These are phyloP conservation scores for Apiosordaria backusii DNA, from an alignment of 495 filamentous ascomycete species.

Conservation along the genomic window DNA sequence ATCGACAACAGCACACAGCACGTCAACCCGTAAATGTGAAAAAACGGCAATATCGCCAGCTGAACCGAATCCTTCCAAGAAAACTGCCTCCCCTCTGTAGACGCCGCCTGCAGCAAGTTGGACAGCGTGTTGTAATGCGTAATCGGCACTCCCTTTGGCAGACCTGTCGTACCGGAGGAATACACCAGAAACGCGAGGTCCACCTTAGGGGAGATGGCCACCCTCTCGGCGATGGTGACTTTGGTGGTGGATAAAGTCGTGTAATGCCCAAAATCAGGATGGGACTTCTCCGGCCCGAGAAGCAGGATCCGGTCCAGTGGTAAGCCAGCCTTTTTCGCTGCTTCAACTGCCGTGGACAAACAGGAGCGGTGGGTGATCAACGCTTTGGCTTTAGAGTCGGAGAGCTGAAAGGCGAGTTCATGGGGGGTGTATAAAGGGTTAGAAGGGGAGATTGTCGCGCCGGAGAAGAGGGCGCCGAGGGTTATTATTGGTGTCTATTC, in stretches of 20 bases:
- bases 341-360: slow-evolving; percentile 59
- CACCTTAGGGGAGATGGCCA: slow-evolving; percentile 41
- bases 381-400: slow-evolving; percentile 72
- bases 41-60: slow-evolving; percentile 84
- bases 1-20: slow-evolving; percentile 43
- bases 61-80: slow-evolving; percentile 59
- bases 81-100: slow-evolving; percentile 58
- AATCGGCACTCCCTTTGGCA: slow-evolving; percentile 92
- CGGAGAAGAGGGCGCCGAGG: slow-evolving; percentile 82
- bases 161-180: slow-evolving; percentile 83
- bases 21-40: slow-evolving; percentile 71
- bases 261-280: slow-evolving; percentile 68
- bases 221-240: slow-evolving; percentile 12
- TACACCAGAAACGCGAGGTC: slow-evolving; percentile 73
- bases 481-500: slow-evolving; percentile 62
- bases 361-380: slow-evolving; percentile 65
- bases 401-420: slow-evolving; percentile 84
- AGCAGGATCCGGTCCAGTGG: slow-evolving; percentile 65
- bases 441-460: slow-evolving; percentile 74
- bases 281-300: slow-evolving; percentile 70
- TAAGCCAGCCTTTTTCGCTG: slow-evolving; percentile 66
- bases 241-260: slow-evolving; percentile 53
- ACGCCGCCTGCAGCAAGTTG: slow-evolving; percentile 54
- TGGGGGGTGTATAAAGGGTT: slow-evolving; percentile 85
- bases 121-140: slow-evolving; percentile 77